These are phyloP conservation scores for Penicillium sp. DNA, from an alignment of 2,329 filamentous ascomycete species.

Conservation along the genomic window DNA sequence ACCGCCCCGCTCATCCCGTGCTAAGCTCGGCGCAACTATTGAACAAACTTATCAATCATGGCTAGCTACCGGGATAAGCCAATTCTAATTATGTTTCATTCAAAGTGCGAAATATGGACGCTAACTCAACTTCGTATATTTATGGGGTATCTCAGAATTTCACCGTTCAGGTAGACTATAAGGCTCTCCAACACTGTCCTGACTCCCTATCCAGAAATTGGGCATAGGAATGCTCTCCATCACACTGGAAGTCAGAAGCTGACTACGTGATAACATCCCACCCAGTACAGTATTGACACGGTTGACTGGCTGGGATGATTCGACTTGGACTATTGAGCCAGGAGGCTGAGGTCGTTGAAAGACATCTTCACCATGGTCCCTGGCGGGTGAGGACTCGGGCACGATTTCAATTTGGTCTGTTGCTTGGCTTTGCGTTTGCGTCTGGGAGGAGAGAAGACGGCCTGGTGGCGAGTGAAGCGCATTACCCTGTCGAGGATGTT, in stretches of 20 bases:
- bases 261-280: slow-evolving; percentile 38
- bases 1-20: slow-evolving; percentile 32
- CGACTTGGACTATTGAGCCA: slow-evolving; percentile 43
- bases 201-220: slow-evolving; percentile 43
- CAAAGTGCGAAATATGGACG: not conserved
- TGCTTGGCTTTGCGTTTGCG: slow-evolving; percentile 29
- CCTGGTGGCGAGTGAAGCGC: slow-evolving; percentile 11
- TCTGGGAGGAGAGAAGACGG: slow-evolving; percentile 24
- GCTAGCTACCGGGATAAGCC: not conserved
- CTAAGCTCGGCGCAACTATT: not conserved
- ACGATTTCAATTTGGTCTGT: slow-evolving; percentile 39
- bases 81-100: not conserved
- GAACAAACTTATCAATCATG: not conserved
- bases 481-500: slow-evolving; percentile 16
- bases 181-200: slow-evolving; percentile 44
- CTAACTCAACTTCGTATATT: slow-evolving; percentile 18
- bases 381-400: slow-evolving; percentile 46
- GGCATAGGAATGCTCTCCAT: slow-evolving; percentile 51
- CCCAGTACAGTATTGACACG: slow-evolving; percentile 23
- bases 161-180: slow-evolving; percentile 37
- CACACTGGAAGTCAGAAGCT: slow-evolving; percentile 47
- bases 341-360: slow-evolving; percentile 28
- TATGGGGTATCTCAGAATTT: slow-evolving; percentile 16
- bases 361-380: slow-evolving; percentile 13
- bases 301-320: slow-evolving; percentile 46